Percentiles rank a stretch among this genome's conserved stretches.
Evolutionary conservation across 805 yeast species (phyloP).

Genomic region (Ogataea trehalophila): DNA sequence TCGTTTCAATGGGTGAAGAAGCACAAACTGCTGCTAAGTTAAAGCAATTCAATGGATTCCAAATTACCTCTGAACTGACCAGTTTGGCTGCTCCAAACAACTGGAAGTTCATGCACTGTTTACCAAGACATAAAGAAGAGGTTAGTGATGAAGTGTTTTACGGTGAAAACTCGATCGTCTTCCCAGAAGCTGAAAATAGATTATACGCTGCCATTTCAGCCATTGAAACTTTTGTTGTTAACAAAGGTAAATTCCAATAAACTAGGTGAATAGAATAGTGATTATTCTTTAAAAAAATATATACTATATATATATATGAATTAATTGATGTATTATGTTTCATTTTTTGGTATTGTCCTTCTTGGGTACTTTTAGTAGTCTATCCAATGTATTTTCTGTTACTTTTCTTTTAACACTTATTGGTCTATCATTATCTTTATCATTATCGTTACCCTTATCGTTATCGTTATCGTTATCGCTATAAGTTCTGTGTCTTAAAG

Average conservation of each 20-base stretch:
- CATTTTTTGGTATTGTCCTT: background rate
- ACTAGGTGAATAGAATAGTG: no score
- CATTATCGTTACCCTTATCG: no score
- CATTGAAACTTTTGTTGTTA: conserved; percentile 81
- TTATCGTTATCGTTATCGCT: background rate
- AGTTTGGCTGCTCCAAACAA: conserved; percentile 50
- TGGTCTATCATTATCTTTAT: background rate
- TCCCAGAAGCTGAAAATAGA: conserved; percentile 94
- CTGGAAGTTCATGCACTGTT: conserved; percentile 96
- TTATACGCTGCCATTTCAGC: conserved; percentile 95
- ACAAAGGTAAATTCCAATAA: conserved; percentile 55
- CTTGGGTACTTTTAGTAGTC: background rate
- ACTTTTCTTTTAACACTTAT: background rate
- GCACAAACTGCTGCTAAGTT: conserved; percentile 65
- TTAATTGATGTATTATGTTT: background rate
- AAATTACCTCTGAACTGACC: conserved; percentile 66
- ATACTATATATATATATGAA: background rate
- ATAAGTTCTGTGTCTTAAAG: background rate
- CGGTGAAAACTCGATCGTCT: conserved; percentile 76
- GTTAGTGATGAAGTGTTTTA: conserved; percentile 92
- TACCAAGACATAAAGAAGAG: conserved; percentile 94
- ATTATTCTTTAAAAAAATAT: background rate
- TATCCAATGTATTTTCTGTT: background rate
- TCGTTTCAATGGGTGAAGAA: conserved; percentile 98
- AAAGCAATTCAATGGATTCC: conserved; percentile 81